Conservation (phyloP, 768 basidiomycete species). For the Lentinus brumalis region DNA sequence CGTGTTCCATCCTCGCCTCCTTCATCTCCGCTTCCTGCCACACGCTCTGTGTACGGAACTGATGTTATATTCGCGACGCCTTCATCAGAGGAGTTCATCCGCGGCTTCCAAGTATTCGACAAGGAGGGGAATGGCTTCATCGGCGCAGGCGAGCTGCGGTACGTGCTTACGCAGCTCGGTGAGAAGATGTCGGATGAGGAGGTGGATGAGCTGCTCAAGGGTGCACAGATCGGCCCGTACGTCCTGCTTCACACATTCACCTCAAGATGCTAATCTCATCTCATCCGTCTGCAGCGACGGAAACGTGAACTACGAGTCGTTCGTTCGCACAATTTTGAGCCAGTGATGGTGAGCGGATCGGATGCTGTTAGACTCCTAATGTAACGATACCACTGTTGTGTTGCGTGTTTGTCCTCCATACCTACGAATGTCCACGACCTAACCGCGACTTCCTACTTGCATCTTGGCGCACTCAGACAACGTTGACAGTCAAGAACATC, state of each 20-base stretch:
- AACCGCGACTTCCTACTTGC: neutral
- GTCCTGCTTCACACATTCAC: slow-evolving; percentile 32
- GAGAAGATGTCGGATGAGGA: slow-evolving; percentile 99
- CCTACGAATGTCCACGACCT: neutral
- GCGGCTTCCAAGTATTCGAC: slow-evolving; percentile 99
- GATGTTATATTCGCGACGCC: neutral
- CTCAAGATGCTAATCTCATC: neutral
- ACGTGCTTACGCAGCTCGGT: slow-evolving; percentile 85
- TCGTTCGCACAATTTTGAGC: slow-evolving; percentile 91
- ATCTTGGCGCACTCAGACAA: neutral
- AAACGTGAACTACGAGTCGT: slow-evolving; percentile 96
- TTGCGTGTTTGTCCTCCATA: slow-evolving; percentile 13
- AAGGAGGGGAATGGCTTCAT: slow-evolving; percentile 93
- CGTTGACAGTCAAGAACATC: neutral
- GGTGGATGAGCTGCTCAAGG: slow-evolving; percentile 96
- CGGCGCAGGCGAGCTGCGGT: slow-evolving; percentile 86
- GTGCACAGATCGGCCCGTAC: slow-evolving; percentile 87
- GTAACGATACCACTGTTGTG: slow-evolving; percentile 17
- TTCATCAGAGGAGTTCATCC: slow-evolving; percentile 90
- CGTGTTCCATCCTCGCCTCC: neutral
- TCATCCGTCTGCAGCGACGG: slow-evolving; percentile 66
- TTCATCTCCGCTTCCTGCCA: slow-evolving; percentile 1
- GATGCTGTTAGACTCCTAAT: slow-evolving; percentile 3
- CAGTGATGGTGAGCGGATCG: slow-evolving; percentile 50
- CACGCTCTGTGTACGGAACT: neutral